Percentiles rank a stretch among this genome's conserved stretches.
Conservation (phyloP, 2,329 filamentous ascomycete genomes). For the Aphanoascus verrucosus region DNA sequence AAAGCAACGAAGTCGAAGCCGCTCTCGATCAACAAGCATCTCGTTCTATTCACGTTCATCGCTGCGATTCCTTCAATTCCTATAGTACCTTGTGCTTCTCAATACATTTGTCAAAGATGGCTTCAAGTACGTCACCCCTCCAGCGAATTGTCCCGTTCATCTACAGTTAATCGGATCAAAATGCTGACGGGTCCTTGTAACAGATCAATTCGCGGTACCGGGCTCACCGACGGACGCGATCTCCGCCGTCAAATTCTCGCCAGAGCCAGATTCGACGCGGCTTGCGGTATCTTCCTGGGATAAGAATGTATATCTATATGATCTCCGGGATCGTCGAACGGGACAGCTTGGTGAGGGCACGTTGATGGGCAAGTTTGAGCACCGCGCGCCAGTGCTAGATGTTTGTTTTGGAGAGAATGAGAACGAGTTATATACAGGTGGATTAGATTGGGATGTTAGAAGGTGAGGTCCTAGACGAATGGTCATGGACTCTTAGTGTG, state of each 20-base stretch:
- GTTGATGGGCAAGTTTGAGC: constrained; percentile 63
- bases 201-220: constrained; percentile 68
- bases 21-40: not conserved
- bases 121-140: constrained; percentile 14
- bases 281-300: constrained; percentile 95
- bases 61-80: not conserved
- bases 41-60: not conserved
- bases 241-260: constrained; percentile 76
- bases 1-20: not conserved
- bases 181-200: not conserved
- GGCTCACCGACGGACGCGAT: constrained; percentile 78
- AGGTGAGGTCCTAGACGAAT: constrained; percentile 42
- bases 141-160: not conserved
- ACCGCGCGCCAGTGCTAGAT: constrained; percentile 77
- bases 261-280: constrained; percentile 58
- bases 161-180: not conserved
- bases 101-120: constrained; percentile 1
- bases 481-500: too few species aligned
- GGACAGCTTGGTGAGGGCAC: constrained; percentile 48
- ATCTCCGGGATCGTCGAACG: constrained; percentile 47
- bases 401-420: constrained; percentile 80
- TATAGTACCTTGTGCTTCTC: not conserved
- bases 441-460: constrained; percentile 77
- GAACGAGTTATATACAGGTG: constrained; percentile 72
- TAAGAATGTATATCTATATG: constrained; percentile 81